These are phyloP conservation scores for Allomyces arbusculus DNA, from an alignment of 192 early-diverging fungal genomes.

Conservation along the genomic window DNA sequence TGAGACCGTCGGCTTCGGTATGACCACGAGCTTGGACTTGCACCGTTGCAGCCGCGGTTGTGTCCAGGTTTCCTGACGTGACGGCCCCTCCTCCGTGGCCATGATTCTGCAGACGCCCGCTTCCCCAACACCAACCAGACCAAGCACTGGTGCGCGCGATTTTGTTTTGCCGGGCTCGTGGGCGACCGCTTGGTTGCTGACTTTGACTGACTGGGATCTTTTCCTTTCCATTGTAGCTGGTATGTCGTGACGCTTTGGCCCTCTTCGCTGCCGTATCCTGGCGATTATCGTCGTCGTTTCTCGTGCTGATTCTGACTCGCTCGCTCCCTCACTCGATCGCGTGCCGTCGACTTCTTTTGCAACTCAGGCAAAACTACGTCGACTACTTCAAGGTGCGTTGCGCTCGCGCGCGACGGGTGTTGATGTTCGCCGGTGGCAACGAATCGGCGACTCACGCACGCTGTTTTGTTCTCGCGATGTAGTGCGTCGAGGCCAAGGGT, in stretches of 20 bases:
- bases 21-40: background rate
- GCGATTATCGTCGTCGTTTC: no score
- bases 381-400: conserved; percentile 48
- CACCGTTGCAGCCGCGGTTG: background rate
- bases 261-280: no score
- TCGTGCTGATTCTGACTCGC: background rate
- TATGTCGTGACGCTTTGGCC: no score
- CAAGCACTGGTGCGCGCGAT: conserved; percentile 49
- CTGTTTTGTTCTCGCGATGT: background rate
- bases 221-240: no score
- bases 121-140: conserved; percentile 99
- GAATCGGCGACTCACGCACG: background rate
- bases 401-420: no score
- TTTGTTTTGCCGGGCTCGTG: no score
- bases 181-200: no score
- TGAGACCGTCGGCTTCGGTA: background rate
- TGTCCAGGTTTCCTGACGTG: background rate
- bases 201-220: no score
- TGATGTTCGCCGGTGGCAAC: background rate
- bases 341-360: background rate
- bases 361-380: conserved; percentile 86
- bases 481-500: conserved; percentile 81
- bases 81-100: background rate
- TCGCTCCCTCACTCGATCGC: background rate
- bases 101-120: conserved; percentile 9